Percentiles rank a stretch among this genome's conserved stretches.
Evolutionary conservation across 805 yeast species (phyloP).

Genomic region (Blastobotrys chiropterorum): DNA sequence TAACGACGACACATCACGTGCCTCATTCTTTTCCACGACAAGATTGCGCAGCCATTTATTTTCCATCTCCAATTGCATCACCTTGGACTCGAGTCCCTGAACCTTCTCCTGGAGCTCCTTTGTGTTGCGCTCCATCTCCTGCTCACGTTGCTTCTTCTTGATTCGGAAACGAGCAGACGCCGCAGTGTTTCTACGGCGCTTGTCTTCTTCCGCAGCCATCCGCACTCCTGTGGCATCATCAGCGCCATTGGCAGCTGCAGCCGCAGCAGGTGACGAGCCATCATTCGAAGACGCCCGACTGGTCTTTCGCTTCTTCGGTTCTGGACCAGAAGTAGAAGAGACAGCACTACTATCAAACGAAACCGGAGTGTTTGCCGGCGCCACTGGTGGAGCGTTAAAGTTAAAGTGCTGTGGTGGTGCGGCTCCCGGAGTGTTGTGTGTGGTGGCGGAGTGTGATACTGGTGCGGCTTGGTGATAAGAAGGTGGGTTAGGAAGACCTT

Average conservation of each 20-base stretch:
- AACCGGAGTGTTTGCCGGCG: neutral
- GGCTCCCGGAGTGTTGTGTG: too few species aligned
- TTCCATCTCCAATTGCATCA: slow-evolving; percentile 88
- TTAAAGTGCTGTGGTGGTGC: too few species aligned
- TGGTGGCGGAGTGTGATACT: neutral
- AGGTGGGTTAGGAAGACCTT: slow-evolving; percentile 1
- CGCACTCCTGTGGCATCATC: too few species aligned
- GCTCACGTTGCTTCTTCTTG: slow-evolving; percentile 87
- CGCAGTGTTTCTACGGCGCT: slow-evolving; percentile 82
- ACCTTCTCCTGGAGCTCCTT: slow-evolving; percentile 68
- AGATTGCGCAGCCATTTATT: slow-evolving; percentile 76
- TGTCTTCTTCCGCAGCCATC: slow-evolving; percentile 50
- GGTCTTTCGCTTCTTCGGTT: slow-evolving; percentile 4
- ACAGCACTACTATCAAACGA: neutral
- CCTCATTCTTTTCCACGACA: slow-evolving; percentile 64
- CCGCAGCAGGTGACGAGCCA: slow-evolving; percentile 1
- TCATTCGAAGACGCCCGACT: neutral
- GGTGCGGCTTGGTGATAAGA: neutral
- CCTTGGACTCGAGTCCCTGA: slow-evolving; percentile 57
- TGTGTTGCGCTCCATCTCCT: slow-evolving; percentile 75
- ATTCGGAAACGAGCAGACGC: slow-evolving; percentile 92
- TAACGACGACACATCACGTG: slow-evolving; percentile 28
- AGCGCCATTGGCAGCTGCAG: slow-evolving; percentile 24
- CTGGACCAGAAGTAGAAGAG: neutral
- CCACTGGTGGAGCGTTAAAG: too few species aligned